Evolutionary conservation across 257 asterid genomes (phyloP), one percentile per base, ranked within the genome.

Genomic region (Solanum chmielewskii): DNA sequence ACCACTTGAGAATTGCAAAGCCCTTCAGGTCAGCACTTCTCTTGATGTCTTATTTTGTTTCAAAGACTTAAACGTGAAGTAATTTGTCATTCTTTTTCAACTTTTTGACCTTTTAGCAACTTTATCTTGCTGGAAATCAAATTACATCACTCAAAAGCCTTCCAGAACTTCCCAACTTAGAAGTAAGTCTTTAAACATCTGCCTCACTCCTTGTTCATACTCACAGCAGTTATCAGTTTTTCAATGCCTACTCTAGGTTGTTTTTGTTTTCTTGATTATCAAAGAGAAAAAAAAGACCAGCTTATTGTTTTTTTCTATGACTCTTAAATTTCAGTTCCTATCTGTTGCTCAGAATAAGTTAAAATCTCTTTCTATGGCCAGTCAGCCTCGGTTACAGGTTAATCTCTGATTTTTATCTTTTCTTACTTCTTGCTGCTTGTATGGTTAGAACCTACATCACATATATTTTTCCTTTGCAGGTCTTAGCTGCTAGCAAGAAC

Each of bases 351-450:
- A 97, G 91, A 97, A 97, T 92, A 97, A 97, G 92, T 90, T 97
- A 87, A 97, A 95, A 90, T 95, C 99, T 62, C 95, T 97, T 85
- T 93, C 97, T 87, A 97, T 97, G 99, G 95, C 99, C 23, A 93
- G 99, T 93, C 99, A 97, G 90, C 99, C 99, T 89, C 98, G 98
- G 88, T 89, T 97, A 86, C 99, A 97, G 99, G 99, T 96, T 87
- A 71, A 88, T 92, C 87, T 90, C 37, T 49, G 81, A 27, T 31
- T 85, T 87, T 90, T 83, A 74, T 83, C 84, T 88, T 88, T 20
- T 86, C 89, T 86, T 87, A 68, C 87, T 83, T 85, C 81, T 64
- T 59, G 81, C 29, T 83, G 31, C 25, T 88, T 80, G 62, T n/a
- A 64, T 78, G 59, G 39, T 87, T 62, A 29, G 87, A 84, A 39